Evolutionary conservation across 176 grass and related monocot species (phyloP).

Genomic region (Luzula sylvatica): DNA sequence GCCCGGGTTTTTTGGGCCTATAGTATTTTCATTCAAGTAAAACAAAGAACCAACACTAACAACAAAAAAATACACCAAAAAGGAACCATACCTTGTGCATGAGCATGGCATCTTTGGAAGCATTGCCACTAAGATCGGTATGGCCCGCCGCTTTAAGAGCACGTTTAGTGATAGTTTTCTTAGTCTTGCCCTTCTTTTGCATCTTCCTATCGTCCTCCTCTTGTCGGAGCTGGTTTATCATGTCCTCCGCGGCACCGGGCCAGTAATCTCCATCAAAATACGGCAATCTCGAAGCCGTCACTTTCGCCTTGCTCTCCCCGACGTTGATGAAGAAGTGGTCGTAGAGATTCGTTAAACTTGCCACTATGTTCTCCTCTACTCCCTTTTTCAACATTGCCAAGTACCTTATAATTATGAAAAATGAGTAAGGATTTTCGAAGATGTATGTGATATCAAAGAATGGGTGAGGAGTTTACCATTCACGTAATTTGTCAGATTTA

Average conservation of each 20-base stretch:
- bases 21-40: too few relatives aligned
- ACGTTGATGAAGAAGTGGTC: constrained; percentile 81
- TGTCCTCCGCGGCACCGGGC: constrained; percentile 99
- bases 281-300: constrained; percentile 87
- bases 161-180: constrained; percentile 89
- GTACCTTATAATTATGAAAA: too few relatives aligned
- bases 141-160: constrained; percentile 92
- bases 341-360: constrained; percentile 84
- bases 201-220: constrained; percentile 86
- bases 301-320: constrained; percentile 87
- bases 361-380: constrained; percentile 81
- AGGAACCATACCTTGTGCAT: constrained; percentile 67
- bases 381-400: constrained; percentile 96
- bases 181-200: constrained; percentile 92
- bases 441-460: neutral
- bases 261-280: constrained; percentile 99
- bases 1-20: too few relatives aligned
- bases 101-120: constrained; percentile 91
- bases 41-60: neutral
- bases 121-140: constrained; percentile 76
- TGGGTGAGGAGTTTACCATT: constrained; percentile 37
- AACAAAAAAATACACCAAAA: constrained; percentile 16
- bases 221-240: constrained; percentile 90
- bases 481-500: constrained; percentile 96
- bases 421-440: too few relatives aligned